Evolutionary conservation across 495 filamentous ascomycete species (phyloP), one percentile per base, ranked within the genome.

Genomic region (Aspergillus haitiensis): DNA sequence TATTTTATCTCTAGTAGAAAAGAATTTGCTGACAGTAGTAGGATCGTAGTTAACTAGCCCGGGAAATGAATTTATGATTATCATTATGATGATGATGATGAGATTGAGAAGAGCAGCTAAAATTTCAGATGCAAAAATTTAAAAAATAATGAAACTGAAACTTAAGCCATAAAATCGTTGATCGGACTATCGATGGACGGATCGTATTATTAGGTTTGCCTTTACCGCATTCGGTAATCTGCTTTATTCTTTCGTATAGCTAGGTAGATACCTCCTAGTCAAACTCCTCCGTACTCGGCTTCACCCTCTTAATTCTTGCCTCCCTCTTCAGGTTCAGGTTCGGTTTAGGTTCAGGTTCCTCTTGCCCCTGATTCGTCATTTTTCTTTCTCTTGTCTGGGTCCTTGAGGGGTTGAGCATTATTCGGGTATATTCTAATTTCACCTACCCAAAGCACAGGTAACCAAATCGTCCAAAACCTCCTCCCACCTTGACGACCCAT

Each of bases 181-280:
- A 37, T 42, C 35, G 5, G 16, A 36, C 35, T 21, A 18, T 54
- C 32, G 52, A 51, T 15, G 11, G 42, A 46, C 16, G 42, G 15
- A 46, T 16, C 31, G 18, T 51, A 51, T 51, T 34, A 51, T 32
- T 34, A 51, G 48, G 18, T 51, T 34, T 51, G 11, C 8, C 48
- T 51, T 51, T 16, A 21, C 39, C 53, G 40, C 53, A 46, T 56
- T 44, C 53, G 53, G 53, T 21, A 34, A 45, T 34, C 53, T 47
- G 53, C 35, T 39, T 44, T 18, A 39, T n/a, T 42, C 37, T 16
- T 16, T 35, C 52, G 36, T 12, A n/a, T 3, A 31, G 16, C 39
- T n/a, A 35, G 21, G 21, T 27, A 35, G 21, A 3, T 27, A 27
- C 21, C 21, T 27, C 21, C 21, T 27, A 27, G 21, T 27, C 21